Evolutionary conservation across 345 rosid genomes (phyloP), one percentile per base, ranked within the genome.

Genomic region (Mangifera indica): DNA sequence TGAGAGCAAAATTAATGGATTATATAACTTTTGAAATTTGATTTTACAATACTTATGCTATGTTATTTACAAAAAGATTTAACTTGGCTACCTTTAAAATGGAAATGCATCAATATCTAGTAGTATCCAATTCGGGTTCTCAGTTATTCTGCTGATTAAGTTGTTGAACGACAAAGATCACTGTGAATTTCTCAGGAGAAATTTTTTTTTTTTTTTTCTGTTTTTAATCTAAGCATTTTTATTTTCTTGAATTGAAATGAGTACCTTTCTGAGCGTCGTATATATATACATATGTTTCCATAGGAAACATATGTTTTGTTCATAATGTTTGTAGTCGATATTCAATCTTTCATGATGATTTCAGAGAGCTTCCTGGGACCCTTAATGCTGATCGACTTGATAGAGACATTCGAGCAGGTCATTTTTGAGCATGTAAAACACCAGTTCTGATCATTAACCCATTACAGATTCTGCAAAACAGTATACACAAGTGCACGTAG

Each of bases 281-380:
- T 21, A 2, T 3, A 3, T 20, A 49, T 20, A 61, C 54, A 37
- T 54, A n/a, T n/a, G n/a, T 54, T 54, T 22, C 34, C 21, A 20
- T 14, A 32, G 42, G 49, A n/a, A 25, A 22, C 68, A 37, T 29
- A 21, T 14, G 9, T 67, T 63, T 69, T 37, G 40, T 52, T 61
- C 56, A 29, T 32, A 3, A 75, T 18, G 40, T 14, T 17, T 76
- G 78, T 89, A 86, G 97, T 42, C 97, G 97, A 40, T 90, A 93
- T 82, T 93, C 93, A 21, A 90, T 93, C 78, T 93, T 90, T 86
- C 89, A 89, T 46, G 93, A 91, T 71, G 97, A 87, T 79, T 93
- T 93, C 61, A 85, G 93, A 84, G 98, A 90, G 91, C 95, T 93
- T 79, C 95, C 97, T 0, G 97, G 98, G 56, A 93, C 97, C 65